Evolutionary conservation across 352 stramenopile genomes (phyloP).

Genomic region (Phytophthora sojae): DNA sequence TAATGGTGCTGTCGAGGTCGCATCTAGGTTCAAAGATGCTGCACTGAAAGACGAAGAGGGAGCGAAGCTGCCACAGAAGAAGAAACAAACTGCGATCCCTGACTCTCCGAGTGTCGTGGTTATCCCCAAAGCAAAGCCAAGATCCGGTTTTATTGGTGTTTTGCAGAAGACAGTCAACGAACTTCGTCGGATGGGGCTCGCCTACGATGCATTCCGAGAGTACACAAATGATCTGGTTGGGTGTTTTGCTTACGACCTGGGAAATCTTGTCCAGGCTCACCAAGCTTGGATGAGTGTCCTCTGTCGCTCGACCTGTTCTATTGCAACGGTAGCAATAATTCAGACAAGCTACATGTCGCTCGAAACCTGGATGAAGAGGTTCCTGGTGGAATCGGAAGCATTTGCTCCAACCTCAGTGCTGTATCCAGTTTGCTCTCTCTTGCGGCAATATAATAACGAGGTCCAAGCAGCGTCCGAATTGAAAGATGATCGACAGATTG

Average conservation of each 20-base stretch:
- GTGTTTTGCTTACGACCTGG: constrained; percentile 33
- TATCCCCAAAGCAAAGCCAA: neutral
- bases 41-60: constrained; percentile 9
- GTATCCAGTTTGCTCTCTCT: constrained; percentile 10
- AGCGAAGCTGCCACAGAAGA: constrained; percentile 22
- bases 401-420: constrained; percentile 20
- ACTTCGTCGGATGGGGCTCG: constrained; percentile 17
- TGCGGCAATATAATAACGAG: constrained; percentile 9
- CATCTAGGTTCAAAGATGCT: constrained; percentile 16
- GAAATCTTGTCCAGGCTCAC: constrained; percentile 22
- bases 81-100: constrained; percentile 10
- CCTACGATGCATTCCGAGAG: constrained; percentile 11
- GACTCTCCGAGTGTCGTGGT: neutral
- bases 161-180: constrained; percentile 14
- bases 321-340: constrained; percentile 4
- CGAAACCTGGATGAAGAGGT: constrained; percentile 10
- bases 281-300: constrained; percentile 23
- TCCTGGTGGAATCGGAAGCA: constrained; percentile 21
- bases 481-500: constrained; percentile 19
- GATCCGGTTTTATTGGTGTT: constrained; percentile 18
- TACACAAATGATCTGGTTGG: constrained; percentile 21
- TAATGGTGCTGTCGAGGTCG: constrained; percentile 35
- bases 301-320: neutral
- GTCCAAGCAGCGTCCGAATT: constrained; percentile 3
- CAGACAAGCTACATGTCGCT: constrained; percentile 11